A percentile compares a stretch with the other conserved stretches of the same genome.
These are phyloP conservation scores for Lachnum nothofagi DNA, from an alignment of 2,329 filamentous ascomycete genomes.

Conservation along the genomic window DNA sequence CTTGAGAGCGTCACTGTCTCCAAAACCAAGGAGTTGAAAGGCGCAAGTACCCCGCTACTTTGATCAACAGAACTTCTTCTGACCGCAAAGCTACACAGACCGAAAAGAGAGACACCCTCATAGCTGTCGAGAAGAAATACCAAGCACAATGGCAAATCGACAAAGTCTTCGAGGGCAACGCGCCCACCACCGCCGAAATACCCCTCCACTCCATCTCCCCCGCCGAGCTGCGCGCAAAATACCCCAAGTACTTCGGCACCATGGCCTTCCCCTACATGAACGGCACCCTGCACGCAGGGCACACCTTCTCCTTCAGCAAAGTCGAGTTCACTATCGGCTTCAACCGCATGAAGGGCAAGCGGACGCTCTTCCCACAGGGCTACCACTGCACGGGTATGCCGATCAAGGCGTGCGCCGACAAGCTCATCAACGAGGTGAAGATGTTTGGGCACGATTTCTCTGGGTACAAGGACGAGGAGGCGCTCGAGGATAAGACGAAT, in stretches of 20 bases:
- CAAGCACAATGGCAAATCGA: conserved; percentile 77
- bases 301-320: conserved; percentile 87
- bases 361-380: conserved; percentile 80
- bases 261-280: conserved; percentile 82
- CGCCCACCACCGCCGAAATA: conserved; percentile 72
- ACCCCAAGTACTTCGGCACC: conserved; percentile 86
- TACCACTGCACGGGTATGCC: conserved; percentile 98
- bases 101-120: conserved; percentile 78
- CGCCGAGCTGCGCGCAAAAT: conserved; percentile 69
- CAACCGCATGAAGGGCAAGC: conserved; percentile 84
- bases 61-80: conserved; percentile 17
- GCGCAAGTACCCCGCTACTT: conserved; percentile 38
- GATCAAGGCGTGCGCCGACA: conserved; percentile 96
- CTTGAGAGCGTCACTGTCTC: conserved; percentile 49
- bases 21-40: conserved; percentile 58
- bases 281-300: conserved; percentile 81
- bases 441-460: conserved; percentile 85
- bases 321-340: conserved; percentile 88
- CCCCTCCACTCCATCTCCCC: conserved; percentile 69
- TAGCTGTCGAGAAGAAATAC: conserved; percentile 85
- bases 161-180: conserved; percentile 77
- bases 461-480: conserved; percentile 60
- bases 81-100: conserved; percentile 47
- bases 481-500: conserved; percentile 46
- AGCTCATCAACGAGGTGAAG: conserved; percentile 82